A percentile compares a stretch with the other conserved stretches of the same genome.
Evolutionary conservation across 192 early-diverging fungal species (phyloP).

Genomic region (Paraglomus brasilianum): DNA sequence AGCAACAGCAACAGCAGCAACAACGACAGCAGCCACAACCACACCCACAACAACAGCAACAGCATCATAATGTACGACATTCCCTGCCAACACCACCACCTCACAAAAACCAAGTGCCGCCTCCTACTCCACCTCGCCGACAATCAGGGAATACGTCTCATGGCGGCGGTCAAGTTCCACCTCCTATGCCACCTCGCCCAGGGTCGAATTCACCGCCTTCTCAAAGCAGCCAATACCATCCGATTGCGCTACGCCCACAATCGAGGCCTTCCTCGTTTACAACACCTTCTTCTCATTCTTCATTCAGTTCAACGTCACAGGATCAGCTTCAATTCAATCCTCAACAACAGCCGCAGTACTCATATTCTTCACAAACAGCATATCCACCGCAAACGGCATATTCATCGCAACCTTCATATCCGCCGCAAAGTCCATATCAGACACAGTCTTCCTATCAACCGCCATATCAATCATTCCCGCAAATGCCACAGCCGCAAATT

Average conservation of each 20-base stretch:
- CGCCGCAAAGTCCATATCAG: background rate
- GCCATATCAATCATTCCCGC: background rate
- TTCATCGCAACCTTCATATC: background rate
- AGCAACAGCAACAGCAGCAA: background rate
- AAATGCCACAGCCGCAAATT: background rate
- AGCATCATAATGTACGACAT: background rate
- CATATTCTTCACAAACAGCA: background rate
- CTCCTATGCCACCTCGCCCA: background rate
- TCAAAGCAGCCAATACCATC: too few relatives aligned
- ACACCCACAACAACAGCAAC: slow-evolving; percentile 4
- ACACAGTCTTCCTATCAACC: background rate
- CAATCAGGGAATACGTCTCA: background rate
- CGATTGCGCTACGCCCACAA: too few relatives aligned
- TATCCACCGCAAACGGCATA: background rate
- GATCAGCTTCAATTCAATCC: too few relatives aligned
- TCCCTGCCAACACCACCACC: too few relatives aligned
- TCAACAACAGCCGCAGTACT: background rate
- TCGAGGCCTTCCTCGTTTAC: too few relatives aligned
- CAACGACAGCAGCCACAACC: background rate
- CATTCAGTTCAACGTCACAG: too few relatives aligned
- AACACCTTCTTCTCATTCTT: too few relatives aligned
- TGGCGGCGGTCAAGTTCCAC: background rate
- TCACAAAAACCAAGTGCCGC: background rate
- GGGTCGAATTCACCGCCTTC: background rate
- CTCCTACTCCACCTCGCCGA: background rate